Conservation (phyloP, 2,329 filamentous ascomycete species). For the Mycosphaerelloides madeirae region DNA sequence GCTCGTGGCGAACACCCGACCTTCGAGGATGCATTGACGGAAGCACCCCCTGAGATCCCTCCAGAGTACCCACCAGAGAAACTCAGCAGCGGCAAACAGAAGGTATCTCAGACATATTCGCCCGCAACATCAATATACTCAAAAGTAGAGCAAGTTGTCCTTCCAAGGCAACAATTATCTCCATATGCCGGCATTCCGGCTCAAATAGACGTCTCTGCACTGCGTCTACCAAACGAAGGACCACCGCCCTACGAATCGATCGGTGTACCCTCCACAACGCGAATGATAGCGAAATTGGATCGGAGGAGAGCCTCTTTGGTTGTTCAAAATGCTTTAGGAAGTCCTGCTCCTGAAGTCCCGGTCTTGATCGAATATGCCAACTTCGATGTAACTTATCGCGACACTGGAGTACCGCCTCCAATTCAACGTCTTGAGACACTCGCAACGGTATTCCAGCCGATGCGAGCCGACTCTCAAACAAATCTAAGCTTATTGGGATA, state of each 20-base stretch:
- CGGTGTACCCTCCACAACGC: slow-evolving; percentile 40
- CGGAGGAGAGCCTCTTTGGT: slow-evolving; percentile 25
- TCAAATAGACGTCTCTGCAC: slow-evolving; percentile 40
- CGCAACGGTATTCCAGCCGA: slow-evolving; percentile 27
- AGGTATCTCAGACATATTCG: slow-evolving; percentile 9
- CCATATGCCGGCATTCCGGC: slow-evolving; percentile 38
- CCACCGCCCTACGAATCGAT: slow-evolving; percentile 48
- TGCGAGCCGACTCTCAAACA: slow-evolving; percentile 30
- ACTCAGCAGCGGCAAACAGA: slow-evolving; percentile 9
- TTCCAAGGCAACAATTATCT: slow-evolving; percentile 30
- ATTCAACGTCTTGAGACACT: slow-evolving; percentile 43
- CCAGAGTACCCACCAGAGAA: slow-evolving; percentile 4
- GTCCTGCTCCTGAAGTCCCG: slow-evolving; percentile 40
- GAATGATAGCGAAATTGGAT: slow-evolving; percentile 42
- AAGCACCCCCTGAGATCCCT: slow-evolving; percentile 3
- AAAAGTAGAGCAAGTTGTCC: slow-evolving; percentile 42
- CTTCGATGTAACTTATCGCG: slow-evolving; percentile 45
- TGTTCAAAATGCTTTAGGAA: slow-evolving; percentile 33
- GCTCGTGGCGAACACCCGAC: slow-evolving; percentile 34
- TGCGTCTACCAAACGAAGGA: slow-evolving; percentile 43
- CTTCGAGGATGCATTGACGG: slow-evolving; percentile 19
- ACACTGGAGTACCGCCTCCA: slow-evolving; percentile 44
- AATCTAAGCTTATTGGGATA: slow-evolving; percentile 61
- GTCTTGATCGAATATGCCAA: slow-evolving; percentile 66
- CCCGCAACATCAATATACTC: slow-evolving; percentile 26